A percentile compares a stretch with the other conserved stretches of the same genome.
These are phyloP conservation scores for Darksidea phi DNA, from an alignment of 495 filamentous ascomycete species.

Conservation along the genomic window DNA sequence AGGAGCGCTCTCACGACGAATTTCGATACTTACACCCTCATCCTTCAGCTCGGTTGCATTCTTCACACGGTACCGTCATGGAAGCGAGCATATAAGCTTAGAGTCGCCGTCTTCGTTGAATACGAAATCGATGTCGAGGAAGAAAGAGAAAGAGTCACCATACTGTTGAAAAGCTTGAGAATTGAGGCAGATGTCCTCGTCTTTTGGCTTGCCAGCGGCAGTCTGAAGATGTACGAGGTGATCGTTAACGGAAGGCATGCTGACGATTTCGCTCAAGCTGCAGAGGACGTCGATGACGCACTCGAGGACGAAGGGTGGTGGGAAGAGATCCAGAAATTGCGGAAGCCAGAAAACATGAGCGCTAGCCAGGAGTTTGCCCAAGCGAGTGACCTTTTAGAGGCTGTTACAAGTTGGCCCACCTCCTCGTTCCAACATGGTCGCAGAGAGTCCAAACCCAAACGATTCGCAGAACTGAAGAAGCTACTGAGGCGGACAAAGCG, in stretches of 20 bases:
- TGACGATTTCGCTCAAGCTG: slow-evolving; percentile 46
- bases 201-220: slow-evolving; percentile 76
- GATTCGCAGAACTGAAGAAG: slow-evolving; percentile 52
- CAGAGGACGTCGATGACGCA: slow-evolving; percentile 55
- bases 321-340: slow-evolving; percentile 66
- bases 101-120: slow-evolving; percentile 83
- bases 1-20: slow-evolving; percentile 79
- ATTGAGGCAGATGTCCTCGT: slow-evolving; percentile 79
- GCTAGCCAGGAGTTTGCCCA: slow-evolving; percentile 38
- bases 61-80: slow-evolving; percentile 78
- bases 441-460: slow-evolving; percentile 43
- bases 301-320: slow-evolving; percentile 78
- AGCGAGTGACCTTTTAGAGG: slow-evolving; percentile 36
- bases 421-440: slow-evolving; percentile 56
- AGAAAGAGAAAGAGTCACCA: slow-evolving; percentile 69
- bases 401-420: slow-evolving; percentile 53
- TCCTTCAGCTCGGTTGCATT: slow-evolving; percentile 82
- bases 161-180: slow-evolving; percentile 73
- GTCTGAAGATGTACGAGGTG: slow-evolving; percentile 69
- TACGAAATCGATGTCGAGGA: slow-evolving; percentile 83
- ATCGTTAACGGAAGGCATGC: slow-evolving; percentile 67
- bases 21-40: slow-evolving; percentile 88
- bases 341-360: slow-evolving; percentile 45
- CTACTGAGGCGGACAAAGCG: slow-evolving; percentile 52
- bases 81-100: slow-evolving; percentile 72